Percentiles rank a stretch among this genome's conserved stretches.
Conservation (phyloP, 2,329 filamentous ascomycete species). For the Scorias spongiosa region DNA sequence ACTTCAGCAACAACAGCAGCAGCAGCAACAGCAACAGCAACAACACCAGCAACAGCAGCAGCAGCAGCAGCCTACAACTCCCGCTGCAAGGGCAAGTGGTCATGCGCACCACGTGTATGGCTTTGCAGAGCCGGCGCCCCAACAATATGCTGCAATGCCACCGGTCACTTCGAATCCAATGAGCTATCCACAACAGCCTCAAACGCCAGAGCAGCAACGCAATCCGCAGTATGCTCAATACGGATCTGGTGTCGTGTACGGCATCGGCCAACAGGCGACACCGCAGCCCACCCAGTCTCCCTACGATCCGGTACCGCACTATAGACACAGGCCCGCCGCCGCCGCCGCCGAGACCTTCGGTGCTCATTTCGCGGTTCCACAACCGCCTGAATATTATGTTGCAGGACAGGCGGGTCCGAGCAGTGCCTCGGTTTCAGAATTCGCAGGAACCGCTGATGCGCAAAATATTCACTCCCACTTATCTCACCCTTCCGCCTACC, state of each 20-base stretch:
- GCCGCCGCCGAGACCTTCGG: constrained; percentile 64
- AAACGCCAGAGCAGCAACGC: constrained; percentile 43
- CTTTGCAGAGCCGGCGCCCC: constrained; percentile 38
- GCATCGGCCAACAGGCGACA: constrained; percentile 51
- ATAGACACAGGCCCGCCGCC: constrained; percentile 59
- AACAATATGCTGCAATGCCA: constrained; percentile 40
- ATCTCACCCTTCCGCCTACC: constrained; percentile 42
- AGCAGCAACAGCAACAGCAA: constrained; percentile 22
- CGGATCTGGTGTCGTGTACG: constrained; percentile 61
- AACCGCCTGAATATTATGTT: constrained; percentile 52
- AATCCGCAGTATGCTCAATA: constrained; percentile 38
- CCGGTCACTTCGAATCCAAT: constrained; percentile 35
- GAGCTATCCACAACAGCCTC: constrained; percentile 33
- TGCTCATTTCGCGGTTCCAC: constrained; percentile 51
- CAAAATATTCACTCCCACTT: constrained; percentile 52
- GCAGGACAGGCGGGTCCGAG: constrained; percentile 43
- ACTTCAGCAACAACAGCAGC: no score
- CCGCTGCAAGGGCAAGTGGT: constrained; percentile 22
- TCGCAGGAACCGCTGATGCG: constrained; percentile 38
- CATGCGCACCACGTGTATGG: constrained; percentile 27
- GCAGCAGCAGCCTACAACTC: constrained; percentile 28
- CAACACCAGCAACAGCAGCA: constrained; percentile 5
- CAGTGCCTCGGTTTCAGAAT: constrained; percentile 43
- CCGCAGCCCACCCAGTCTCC: constrained; percentile 37
- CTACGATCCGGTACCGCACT: constrained; percentile 65